These are phyloP conservation scores for Hanseniaspora jakobsenii DNA, from an alignment of 805 yeast genomes.

Conservation along the genomic window DNA sequence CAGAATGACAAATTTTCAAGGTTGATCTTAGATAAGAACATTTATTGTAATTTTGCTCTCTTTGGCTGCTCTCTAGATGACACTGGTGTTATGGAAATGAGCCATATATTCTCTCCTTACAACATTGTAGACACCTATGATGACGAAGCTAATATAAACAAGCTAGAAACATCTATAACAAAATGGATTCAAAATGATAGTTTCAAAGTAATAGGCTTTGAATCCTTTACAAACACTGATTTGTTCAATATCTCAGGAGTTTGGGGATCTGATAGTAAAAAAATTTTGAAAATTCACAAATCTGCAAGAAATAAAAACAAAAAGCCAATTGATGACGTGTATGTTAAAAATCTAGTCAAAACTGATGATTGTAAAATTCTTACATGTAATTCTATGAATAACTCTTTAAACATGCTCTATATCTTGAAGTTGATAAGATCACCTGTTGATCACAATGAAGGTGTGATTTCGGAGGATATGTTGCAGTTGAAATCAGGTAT, in stretches of 20 bases:
- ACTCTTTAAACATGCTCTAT: constrained; percentile 3
- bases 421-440: constrained; percentile 8
- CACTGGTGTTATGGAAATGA: constrained; percentile 11
- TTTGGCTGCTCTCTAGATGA: constrained; percentile 15
- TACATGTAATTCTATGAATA: neutral
- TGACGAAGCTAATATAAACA: neutral
- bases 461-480: constrained; percentile 9
- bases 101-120: constrained; percentile 1
- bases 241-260: constrained; percentile 13
- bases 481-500: constrained; percentile 5
- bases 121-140: constrained; percentile 10
- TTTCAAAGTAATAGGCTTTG: constrained; percentile 7
- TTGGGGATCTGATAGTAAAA: constrained; percentile 7
- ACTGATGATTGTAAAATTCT: constrained; percentile 5
- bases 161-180: neutral
- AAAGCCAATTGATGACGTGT: constrained; percentile 10
- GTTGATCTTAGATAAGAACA: neutral
- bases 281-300: neutral
- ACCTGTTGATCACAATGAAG: neutral
- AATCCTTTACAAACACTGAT: constrained; percentile 5
- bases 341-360: constrained; percentile 12
- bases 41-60: constrained; percentile 6
- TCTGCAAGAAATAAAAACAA: constrained; percentile 4
- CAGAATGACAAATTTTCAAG: neutral
- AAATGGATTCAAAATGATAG: constrained; percentile 7